Evolutionary conservation across 2,329 filamentous ascomycete genomes (phyloP), one percentile per base, ranked within the genome.

Genomic region (Ascochyta koolunga): DNA sequence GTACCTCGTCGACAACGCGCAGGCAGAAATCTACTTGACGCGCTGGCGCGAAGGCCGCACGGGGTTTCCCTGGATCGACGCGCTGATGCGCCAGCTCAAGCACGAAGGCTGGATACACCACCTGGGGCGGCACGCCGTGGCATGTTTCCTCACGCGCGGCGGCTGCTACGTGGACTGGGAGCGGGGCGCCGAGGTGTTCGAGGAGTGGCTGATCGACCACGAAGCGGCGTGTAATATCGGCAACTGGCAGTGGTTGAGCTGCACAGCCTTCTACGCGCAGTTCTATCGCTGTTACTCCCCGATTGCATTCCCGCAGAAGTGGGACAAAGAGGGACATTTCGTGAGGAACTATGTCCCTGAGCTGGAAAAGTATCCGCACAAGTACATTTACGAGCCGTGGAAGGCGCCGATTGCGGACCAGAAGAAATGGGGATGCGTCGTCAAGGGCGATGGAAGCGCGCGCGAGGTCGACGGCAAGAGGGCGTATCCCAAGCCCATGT

Each of bases 141-240:
- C 89, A 0, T 92, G 89, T 68, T 93, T 93, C 69, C 79, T 93
- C n/a, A 92, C 89, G 0, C 79, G 89, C 2, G 89, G 89, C 1
- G 89, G 89, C 0, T 91, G 88, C 71, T 93, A 91, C 66, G 79
- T 93, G 38, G 84, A 87, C 65, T 93, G 89, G 89, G 89, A 92
- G 75, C 83, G 89, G 16, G 89, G 89, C 1, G 87, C 86, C 5
- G 88, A 90, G 41, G 89, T 92, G 1, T 93, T 93, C 56, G 88
- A 90, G 66, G 89, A 92, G 69, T 84, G 83, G 75, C 79, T 93
- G 32, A 77, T 93, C 41, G 89, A 93, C 66, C 89, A 91, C 67
- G 89, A 91, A 69, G 80, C 85, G 0, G 86, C 88, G 1, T 90
- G 87, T 68, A 91, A 91, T 64, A 82, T 82, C 1, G 89, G 89